Evolutionary conservation across 2,329 filamentous ascomycete species (phyloP), one percentile per base, ranked within the genome.

Genomic region (Fusarium sp.): DNA sequence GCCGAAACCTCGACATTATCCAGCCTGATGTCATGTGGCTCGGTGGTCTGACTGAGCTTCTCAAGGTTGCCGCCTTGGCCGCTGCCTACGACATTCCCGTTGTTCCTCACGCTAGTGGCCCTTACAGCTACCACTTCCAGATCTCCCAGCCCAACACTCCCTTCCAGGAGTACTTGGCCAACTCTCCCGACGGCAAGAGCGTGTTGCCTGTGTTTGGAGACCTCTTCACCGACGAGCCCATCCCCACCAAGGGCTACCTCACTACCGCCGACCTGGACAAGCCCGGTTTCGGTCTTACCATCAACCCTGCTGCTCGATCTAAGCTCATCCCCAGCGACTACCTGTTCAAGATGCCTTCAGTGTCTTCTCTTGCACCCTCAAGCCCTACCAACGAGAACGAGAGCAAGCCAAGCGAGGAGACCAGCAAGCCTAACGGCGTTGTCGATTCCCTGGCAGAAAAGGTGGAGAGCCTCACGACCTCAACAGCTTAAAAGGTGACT

Each of bases 21-120:
- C 94, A 97, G 82, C 94, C 94, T 15, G 94, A 98, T 76, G 94
- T 98, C 69, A 98, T 98, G 94, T 98, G 94, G 94, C 89, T 97
- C 15, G 94, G 94, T 67, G 94, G 94, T 65, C 80, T 98, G 85
- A 98, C 94, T 1, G 94, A 98, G 81, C 86, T 98, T 60, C 89
- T 98, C 70, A 96, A 94, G 81, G 91, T 98, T 53, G 88, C 94
- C 17, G 92, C 94, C 55, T 91, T 97, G 88, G 94, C 94, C 6
- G 89, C 94, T 6, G 94, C 94, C 22, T 98, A 98, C 80, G 94
- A 98, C 76, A 92, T 98, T 63, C 94, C 94, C 14, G 94, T 98
- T 17, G 93, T 98, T 15, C 94, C 94, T n/a, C 94, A 98, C 77
- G 94, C 94, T 44, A 96, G 92, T 65, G 94, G 94, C 2, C 93